Percentiles rank a stretch among this genome's conserved stretches.
These are phyloP conservation scores for Diplocarpon mali DNA, from an alignment of 2,329 filamentous ascomycete genomes.

Conservation along the genomic window DNA sequence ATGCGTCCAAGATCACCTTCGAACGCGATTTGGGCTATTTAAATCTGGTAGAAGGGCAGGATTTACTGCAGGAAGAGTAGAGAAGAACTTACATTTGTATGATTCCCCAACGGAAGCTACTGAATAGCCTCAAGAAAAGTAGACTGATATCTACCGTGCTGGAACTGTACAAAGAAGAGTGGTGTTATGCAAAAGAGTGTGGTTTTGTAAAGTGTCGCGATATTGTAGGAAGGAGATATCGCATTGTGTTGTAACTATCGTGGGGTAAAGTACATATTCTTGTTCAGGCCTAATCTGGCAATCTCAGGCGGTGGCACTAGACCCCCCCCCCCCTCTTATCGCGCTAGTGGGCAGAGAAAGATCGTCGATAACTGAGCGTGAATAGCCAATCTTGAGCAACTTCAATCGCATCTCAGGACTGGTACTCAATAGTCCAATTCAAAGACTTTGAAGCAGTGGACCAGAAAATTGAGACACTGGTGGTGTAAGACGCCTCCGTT, in stretches of 20 bases:
- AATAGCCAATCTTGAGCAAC: not conserved
- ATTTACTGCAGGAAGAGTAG: too few relatives aligned
- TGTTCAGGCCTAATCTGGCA: too few relatives aligned
- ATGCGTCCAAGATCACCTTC: too few relatives aligned
- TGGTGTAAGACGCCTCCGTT: slow-evolving; percentile 1
- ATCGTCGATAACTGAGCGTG: not conserved
- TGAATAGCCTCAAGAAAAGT: not conserved
- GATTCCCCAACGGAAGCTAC: not conserved
- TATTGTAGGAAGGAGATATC: not conserved
- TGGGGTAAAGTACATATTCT: too few relatives aligned
- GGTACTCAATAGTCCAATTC: not conserved
- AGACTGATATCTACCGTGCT: not conserved
- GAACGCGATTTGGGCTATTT: too few relatives aligned
- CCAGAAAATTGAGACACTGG: not conserved
- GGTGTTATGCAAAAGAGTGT: slow-evolving; percentile 3
- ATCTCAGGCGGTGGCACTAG: too few relatives aligned
- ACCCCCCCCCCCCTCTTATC: not conserved
- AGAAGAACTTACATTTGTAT: not conserved
- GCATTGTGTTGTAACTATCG: not conserved
- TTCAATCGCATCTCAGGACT: not conserved
- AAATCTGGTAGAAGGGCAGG: too few relatives aligned
- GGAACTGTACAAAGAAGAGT: not conserved
- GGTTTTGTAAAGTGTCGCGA: not conserved
- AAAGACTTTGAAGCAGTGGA: not conserved
- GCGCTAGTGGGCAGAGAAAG: not conserved